These are phyloP conservation scores for Psilocybe azurescens DNA, from an alignment of 768 basidiomycete species.

Conservation along the genomic window DNA sequence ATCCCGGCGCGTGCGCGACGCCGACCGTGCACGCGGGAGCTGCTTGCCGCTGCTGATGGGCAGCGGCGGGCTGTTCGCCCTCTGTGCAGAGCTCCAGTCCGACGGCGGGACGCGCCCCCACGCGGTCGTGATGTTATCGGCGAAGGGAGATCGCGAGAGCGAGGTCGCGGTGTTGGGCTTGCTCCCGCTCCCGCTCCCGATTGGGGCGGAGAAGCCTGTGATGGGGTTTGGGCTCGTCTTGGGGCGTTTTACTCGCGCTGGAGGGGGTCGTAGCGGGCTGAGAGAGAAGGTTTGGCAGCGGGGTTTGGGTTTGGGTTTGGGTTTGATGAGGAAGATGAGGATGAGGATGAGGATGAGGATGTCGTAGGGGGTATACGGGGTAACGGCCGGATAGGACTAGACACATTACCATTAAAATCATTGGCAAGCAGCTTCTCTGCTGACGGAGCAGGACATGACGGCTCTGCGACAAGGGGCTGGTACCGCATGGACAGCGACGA, in stretches of 20 bases:
- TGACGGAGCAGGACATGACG: not conserved
- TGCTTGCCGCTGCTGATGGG: constrained; percentile 8
- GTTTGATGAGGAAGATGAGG: too few relatives aligned
- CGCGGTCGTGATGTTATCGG: not conserved
- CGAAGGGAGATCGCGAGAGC: not conserved
- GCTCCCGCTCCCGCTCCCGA: not conserved
- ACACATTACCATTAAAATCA: constrained; percentile 9
- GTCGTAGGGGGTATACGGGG: constrained; percentile 27
- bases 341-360: not conserved
- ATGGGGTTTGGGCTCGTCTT: constrained; percentile 29
- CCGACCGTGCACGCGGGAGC: constrained; percentile 26
- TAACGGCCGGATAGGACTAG: constrained; percentile 26
- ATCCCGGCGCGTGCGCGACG: constrained; percentile 26
- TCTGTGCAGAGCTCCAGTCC: not conserved
- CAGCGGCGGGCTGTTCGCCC: constrained; percentile 10
- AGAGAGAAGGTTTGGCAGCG: not conserved
- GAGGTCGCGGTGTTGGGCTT: not conserved
- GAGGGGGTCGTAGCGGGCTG: constrained; percentile 2
- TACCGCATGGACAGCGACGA: constrained; percentile 30
- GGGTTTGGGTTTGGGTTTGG: not conserved
- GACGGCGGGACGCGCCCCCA: not conserved
- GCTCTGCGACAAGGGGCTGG: constrained; percentile 32
- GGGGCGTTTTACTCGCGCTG: constrained; percentile 25
- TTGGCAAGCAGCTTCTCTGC: constrained; percentile 9
- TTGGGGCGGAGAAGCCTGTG: constrained; percentile 11